Base-by-base conservation (phyloP, 1,284 basidiomycete species). In the Cryptococcus hybrid region DNA sequence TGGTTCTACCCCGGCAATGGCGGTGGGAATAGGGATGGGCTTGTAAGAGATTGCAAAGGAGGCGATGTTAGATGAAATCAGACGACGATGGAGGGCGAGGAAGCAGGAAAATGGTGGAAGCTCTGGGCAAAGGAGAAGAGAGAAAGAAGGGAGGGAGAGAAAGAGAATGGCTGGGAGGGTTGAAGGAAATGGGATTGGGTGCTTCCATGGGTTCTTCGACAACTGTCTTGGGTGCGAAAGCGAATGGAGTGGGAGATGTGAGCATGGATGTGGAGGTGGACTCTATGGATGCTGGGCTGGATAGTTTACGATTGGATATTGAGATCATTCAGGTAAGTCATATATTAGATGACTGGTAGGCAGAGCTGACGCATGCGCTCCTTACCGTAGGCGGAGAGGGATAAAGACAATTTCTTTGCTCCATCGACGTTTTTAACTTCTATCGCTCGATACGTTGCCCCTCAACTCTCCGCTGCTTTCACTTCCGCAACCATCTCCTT, bases 351-450 rank as follows among this genome's bases (percentile, higher is more conserved):
- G 12, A 38, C 11, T 39, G n/a, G 8, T 8, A 36, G 34, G 30
- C 4, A 37, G 39, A 45, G 12, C 30, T 38, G 7, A 40, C 15
- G 36, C n/a, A n/a, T 34, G 30, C 2, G 5, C 34, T 38, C 30
- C 4, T 30, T 30, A 30, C 30, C 30, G 30, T 36, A 69, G 63
- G 61, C 60, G 35, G 61, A 67, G 47, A 50, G 64, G 34, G 47
- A 56, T 3, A 68, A 64, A 55, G 67, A 69, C 35, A 58, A 64
- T 38, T 65, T 71, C 34, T 66, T 62, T 37, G 63, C 66, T 6
- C 63, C 67, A 1, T 58, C 65, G 1, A 69, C 70, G 6, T 73
- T 73, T 58, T 60, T 76, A 30, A 60, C 55, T 18, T 47, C 65
- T 0, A 65, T 72, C 8, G 63, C 71, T 0, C 50, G 56, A 37